phyloP scores from a whole-genome alignment of 352 stramenopile species.

The Phytophthora pistaciae region DNA sequence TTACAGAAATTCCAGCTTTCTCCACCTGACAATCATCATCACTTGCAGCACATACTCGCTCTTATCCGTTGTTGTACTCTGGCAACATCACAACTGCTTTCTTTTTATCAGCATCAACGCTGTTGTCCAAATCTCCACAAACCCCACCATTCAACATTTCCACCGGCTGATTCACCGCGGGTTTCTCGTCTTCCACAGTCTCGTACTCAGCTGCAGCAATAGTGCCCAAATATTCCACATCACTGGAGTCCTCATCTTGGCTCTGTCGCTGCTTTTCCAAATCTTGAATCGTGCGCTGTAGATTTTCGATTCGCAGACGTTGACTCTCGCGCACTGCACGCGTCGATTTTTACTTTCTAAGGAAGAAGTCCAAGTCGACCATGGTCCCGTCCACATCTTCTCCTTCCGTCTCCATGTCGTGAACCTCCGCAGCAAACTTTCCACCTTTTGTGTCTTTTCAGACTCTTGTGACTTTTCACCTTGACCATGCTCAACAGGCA shows the following conservation, averaged over 20 bases:
- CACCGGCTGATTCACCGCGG: not conserved
- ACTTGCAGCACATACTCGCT: not conserved
- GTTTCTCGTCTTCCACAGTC: not conserved
- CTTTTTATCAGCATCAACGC: too few relatives aligned
- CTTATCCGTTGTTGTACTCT: too few relatives aligned
- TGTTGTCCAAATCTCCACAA: too few relatives aligned
- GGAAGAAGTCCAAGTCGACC: not conserved
- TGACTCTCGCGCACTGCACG: not conserved
- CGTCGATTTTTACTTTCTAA: not conserved
- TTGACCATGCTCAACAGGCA: not conserved
- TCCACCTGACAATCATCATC: not conserved
- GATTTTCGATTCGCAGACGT: not conserved
- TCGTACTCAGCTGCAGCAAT: not conserved
- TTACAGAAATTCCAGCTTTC: not conserved
- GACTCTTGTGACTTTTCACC: not conserved
- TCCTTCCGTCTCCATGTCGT: not conserved
- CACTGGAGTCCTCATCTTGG: not conserved
- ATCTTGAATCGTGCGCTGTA: not conserved
- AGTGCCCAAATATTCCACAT: not conserved
- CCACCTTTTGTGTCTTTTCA: not conserved
- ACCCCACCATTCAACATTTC: not conserved
- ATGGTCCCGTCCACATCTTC: not conserved
- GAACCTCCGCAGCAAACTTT: not conserved
- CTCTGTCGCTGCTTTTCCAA: not conserved
- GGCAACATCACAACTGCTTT: too few relatives aligned